Base-by-base conservation (phyloP, 2,329 filamentous ascomycete species). In the Fusarium sp. region DNA sequence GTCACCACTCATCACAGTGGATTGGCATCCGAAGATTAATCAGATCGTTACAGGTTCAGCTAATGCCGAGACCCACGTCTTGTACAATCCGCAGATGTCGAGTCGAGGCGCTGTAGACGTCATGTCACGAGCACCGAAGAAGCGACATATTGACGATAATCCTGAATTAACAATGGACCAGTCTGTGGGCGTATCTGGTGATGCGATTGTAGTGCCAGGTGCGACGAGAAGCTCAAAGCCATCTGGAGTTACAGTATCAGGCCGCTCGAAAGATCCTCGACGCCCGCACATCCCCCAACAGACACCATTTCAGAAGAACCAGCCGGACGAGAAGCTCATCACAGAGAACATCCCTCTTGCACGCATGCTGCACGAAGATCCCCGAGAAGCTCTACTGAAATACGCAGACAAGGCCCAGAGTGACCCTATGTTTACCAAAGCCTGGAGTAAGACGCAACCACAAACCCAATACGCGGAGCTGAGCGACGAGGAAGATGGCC, bases 31-130 rank as follows among this genome's bases (percentile, higher is more conserved):
- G 25, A 97, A 94, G 81, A 90, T 99, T 78, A 98, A 99, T 80
- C 96, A 99, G 79, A 97, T 99, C 77, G 83, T 98, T 71, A 97
- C 95, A 13, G 95, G 95, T 65, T 98, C 95, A 49, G 94, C 94
- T 57, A 97, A 98, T 78, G 91, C 92, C 62, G 93, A 97, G 81
- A 94, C 93, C 0, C 95, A 95, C 77, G 88, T 98, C 45, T 91
- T 99, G 52, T 99, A 96, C 84, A 95, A 93, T 78, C 96, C 96
- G 4, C 89, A 86, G n/a, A 91, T 90, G 75, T 99, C 96, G 27
- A 88, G 81, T 17, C 91, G 90, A 68, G 96, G 96, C 65, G 96
- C 95, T 7, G 91, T 94, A 61, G 91, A 94, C 67, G 93, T 98
- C 73, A 94, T 99, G 90, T 95, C 93, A 69, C 93, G 94, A 77